Evolutionary conservation across 1,284 basidiomycete genomes (phyloP).

Genomic region (Trametes polyzona): DNA sequence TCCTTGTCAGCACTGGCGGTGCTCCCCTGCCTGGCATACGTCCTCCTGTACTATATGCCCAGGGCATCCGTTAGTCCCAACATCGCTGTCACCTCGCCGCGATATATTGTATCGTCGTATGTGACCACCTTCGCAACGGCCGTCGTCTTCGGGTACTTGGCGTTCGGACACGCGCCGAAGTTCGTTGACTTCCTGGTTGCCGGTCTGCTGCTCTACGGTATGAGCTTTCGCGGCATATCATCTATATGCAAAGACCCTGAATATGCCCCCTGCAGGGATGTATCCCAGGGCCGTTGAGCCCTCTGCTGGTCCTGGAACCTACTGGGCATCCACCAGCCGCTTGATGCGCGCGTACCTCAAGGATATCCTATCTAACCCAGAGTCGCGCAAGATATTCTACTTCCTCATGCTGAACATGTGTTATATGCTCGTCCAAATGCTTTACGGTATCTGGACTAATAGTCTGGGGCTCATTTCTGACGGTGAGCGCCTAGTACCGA

Average conservation of each 20-base stretch:
- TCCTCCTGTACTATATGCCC: conserved; percentile 60
- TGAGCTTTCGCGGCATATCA: conserved; percentile 6
- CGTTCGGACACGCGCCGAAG: conserved; percentile 25
- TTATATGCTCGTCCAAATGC: conserved; percentile 96
- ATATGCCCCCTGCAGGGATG: conserved; percentile 44
- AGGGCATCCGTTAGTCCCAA: conserved; percentile 51
- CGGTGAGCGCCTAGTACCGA: conserved; percentile 54
- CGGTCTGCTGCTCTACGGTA: conserved; percentile 61
- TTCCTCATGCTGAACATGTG: conserved; percentile 94
- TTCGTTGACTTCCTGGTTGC: conserved; percentile 25
- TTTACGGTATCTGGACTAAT: conserved; percentile 98
- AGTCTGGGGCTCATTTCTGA: conserved; percentile 96
- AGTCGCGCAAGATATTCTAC: conserved; percentile 96
- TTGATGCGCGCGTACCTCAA: conserved; percentile 80
- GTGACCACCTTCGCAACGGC: conserved; percentile 49
- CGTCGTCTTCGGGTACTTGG: conserved; percentile 28
- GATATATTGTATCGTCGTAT: conserved; percentile 59
- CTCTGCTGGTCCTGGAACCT: conserved; percentile 40
- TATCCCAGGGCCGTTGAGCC: conserved; percentile 52
- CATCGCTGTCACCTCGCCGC: conserved; percentile 50
- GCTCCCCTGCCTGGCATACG: conserved; percentile 63
- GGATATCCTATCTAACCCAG: conserved; percentile 87
- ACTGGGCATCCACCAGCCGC: conserved; percentile 59
- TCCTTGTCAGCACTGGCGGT: conserved; percentile 57
- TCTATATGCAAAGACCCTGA: background rate